Base-by-base conservation (phyloP, 345 rosid genomes). In the Eutrema heterophyllum region DNA sequence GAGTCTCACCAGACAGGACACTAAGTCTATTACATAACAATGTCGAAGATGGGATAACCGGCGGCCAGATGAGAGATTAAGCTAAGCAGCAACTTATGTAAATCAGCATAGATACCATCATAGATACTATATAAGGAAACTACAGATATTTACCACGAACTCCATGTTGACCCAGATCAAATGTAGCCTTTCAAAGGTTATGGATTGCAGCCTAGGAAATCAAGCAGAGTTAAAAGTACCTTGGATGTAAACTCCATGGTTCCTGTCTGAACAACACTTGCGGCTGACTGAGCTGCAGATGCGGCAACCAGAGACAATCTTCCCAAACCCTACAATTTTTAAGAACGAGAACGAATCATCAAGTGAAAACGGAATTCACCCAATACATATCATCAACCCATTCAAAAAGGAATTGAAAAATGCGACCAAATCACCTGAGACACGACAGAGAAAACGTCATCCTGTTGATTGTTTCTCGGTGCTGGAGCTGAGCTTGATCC, bases 231-330 rank as follows among this genome's bases (percentile, higher is more conserved):
- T n/a, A 41, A 30, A 35, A 26, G 48, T 46, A 67, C 78, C 78
- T 76, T 76, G 39, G 75, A 76, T 4, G 80, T 76, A 46, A 76
- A 76, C 33, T 76, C 80, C 46, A 41, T 76, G 4, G 80, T 76
- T 46, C 80, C 75, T 7, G 80, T 63, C 4, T 76, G 97, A 79
- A 95, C 97, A 76, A 79, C 99, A 87, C 40, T 88, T 0, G 99
- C 97, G 57, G 99, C 75, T 76, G 75, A 75, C 9, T 75, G 74
- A 68, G 79, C 79, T 43, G 79, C 97, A 16, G 97, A 90, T 10
- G 90, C 84, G 0, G 99, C 97, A 13, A 85, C 99, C 71, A 90
- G 33, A 67, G 99, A 95, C 57, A 95, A 80, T 83, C 75, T 87
- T 53, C 98, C 99, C 11, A 95, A 71, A 8, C 99, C 97, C 99